A percentile compares a stretch with the other conserved stretches of the same genome.
These are phyloP conservation scores for Hevea brasiliensis DNA, from an alignment of 345 rosid species.

Conservation along the genomic window DNA sequence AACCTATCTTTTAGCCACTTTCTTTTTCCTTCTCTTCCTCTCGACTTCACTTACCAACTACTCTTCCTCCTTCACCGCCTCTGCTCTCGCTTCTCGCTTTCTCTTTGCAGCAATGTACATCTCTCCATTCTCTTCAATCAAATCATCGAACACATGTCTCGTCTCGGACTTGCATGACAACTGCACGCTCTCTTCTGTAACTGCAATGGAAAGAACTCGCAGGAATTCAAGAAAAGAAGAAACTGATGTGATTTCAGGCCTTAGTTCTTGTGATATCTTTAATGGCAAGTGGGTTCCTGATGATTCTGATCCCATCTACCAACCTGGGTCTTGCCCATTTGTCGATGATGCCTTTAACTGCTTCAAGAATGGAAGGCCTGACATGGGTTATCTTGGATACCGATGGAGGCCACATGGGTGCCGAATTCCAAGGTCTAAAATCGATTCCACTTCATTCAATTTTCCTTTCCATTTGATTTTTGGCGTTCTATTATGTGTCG, in stretches of 20 bases:
- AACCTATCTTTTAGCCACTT: slow-evolving; percentile 38
- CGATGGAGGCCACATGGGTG: slow-evolving; percentile 60
- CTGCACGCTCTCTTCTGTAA: slow-evolving; percentile 46
- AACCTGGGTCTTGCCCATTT: slow-evolving; percentile 60
- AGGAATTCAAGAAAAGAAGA: slow-evolving; percentile 32
- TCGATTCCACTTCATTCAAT: not conserved
- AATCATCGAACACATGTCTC: slow-evolving; percentile 42
- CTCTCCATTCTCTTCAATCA: slow-evolving; percentile 43
- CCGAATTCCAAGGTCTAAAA: slow-evolving; percentile 52
- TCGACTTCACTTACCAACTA: slow-evolving; percentile 46
- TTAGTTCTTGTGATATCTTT: slow-evolving; percentile 62
- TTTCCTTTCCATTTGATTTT: not conserved
- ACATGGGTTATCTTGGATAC: slow-evolving; percentile 42
- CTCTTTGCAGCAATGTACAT: slow-evolving; percentile 48
- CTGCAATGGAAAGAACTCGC: slow-evolving; percentile 32
- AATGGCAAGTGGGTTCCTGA: slow-evolving; percentile 60
- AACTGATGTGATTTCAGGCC: slow-evolving; percentile 15
- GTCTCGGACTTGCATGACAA: slow-evolving; percentile 40
- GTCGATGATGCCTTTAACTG: slow-evolving; percentile 60
- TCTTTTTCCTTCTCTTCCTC: slow-evolving; percentile 43
- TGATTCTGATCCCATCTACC: slow-evolving; percentile 48
- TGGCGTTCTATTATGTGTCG: not conserved
- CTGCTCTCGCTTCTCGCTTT: slow-evolving; percentile 49
- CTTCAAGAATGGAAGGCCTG: slow-evolving; percentile 57
- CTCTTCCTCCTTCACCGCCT: slow-evolving; percentile 30